These are phyloP conservation scores for Tricholoma furcatifolium DNA, from an alignment of 768 basidiomycete species.

Conservation along the genomic window DNA sequence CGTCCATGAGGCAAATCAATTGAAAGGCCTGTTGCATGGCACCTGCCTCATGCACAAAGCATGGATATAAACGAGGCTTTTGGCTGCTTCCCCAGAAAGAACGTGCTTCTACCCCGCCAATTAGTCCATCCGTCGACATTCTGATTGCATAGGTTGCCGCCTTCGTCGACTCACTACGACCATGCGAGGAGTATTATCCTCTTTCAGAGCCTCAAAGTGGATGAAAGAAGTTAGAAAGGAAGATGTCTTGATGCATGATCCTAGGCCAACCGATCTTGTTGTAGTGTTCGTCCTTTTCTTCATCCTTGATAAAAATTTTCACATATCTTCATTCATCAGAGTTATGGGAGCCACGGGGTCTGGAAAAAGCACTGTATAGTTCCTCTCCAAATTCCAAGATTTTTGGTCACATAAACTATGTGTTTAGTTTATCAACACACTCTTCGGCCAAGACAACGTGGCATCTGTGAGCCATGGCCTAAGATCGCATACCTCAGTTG, in stretches of 20 bases:
- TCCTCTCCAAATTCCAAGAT: background rate
- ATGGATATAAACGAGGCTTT: background rate
- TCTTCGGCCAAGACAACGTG: background rate
- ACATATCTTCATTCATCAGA: background rate
- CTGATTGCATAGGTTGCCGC: background rate
- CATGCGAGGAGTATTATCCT: background rate
- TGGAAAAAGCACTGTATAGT: constrained; percentile 14
- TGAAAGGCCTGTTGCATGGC: background rate
- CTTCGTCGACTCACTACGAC: too few species aligned
- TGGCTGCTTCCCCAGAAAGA: background rate
- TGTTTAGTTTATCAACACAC: background rate
- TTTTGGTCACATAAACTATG: background rate
- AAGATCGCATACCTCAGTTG: background rate
- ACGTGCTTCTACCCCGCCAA: background rate
- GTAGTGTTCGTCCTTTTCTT: background rate
- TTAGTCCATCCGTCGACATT: background rate
- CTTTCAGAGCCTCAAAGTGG: background rate
- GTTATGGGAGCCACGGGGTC: constrained; percentile 11
- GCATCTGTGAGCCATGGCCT: background rate
- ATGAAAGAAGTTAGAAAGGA: background rate
- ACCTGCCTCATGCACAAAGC: background rate
- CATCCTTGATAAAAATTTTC: too few species aligned
- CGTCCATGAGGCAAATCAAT: background rate
- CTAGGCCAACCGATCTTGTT: background rate
- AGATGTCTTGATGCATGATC: background rate